Base-by-base conservation (phyloP, 2,329 filamentous ascomycete species). In the Lachnellula occidentalis region DNA sequence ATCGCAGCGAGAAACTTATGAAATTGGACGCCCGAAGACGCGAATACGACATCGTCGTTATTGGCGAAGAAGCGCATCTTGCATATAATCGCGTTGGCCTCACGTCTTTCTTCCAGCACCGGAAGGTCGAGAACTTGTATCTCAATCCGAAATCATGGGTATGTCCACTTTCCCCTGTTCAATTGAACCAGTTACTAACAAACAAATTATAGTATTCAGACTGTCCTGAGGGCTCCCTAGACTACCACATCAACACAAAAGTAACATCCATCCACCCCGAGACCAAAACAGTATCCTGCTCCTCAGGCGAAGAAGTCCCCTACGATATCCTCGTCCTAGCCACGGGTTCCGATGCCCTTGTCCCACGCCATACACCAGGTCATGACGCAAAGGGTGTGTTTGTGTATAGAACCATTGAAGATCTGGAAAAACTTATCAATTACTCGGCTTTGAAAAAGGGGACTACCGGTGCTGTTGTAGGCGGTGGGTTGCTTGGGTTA, bases 61-160 rank as follows among this genome's bases (percentile, higher is more conserved):
- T 96, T 58, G 91, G 91, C 58, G 91, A 96, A 66, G 91, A 96
- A 69, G 76, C 87, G 19, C 87, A 96, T 73, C 75, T 95, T 51
- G 91, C 91, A 19, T 96, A 96, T 71, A 96, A 96, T 69, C 85
- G 92, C 55, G 91, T 96, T 31, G 91, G 91, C 3, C 76, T 96
- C 49, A 95, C 90, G 3, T 89, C 85, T 56, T 96, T 92, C 76
- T 96, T 96, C 68, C 85, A 90, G 63, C 90, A 95, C 72, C 81
- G 90, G 50, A 81, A 87, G 63, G 86, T 94, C 41, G 89, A 95
- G 71, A 88, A 91, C 61, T 71, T 96, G n/a, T 95, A 95, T 67
- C 76, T 96, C 34, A 95, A 95, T 64, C 87, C 90, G 0, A 76
- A 81, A 63, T 85, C 90, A 78, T 95, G 91, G 89, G 87, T 89